These are phyloP conservation scores for Chlorokybus atmophyticus DNA, from an alignment of 139 green algal species.

Conservation along the genomic window DNA sequence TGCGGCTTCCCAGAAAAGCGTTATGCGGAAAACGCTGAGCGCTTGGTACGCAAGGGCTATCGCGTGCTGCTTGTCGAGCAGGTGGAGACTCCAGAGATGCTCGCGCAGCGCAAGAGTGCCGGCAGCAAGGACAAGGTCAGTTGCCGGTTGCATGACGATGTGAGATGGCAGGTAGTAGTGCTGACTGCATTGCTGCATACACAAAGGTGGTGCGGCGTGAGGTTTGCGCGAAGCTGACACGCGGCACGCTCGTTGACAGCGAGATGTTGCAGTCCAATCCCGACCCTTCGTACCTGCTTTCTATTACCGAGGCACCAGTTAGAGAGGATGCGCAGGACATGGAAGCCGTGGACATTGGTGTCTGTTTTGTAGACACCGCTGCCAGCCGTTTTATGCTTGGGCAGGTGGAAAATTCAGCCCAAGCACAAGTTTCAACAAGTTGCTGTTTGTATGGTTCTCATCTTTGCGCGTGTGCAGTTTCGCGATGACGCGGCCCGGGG, in stretches of 20 bases:
- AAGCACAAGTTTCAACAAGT: not conserved
- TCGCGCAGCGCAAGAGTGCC: constrained; percentile 56
- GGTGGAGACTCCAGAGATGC: constrained; percentile 80
- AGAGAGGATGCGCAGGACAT: constrained; percentile 3
- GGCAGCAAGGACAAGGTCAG: constrained; percentile 42
- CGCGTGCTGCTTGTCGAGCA: constrained; percentile 91
- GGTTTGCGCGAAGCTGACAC: constrained; percentile 69
- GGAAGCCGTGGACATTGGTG: constrained; percentile 13
- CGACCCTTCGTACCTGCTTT: constrained; percentile 32
- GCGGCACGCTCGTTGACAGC: constrained; percentile 72
- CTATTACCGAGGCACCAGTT: constrained; percentile 36
- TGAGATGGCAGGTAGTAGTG: too few relatives aligned
- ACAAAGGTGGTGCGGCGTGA: constrained; percentile 21
- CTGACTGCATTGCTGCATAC: too few relatives aligned
- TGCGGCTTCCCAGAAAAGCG: constrained; percentile 76
- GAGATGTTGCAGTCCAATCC: constrained; percentile 51
- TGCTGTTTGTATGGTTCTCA: not conserved
- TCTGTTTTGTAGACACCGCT: constrained; percentile 57
- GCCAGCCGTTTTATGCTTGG: constrained; percentile 51
- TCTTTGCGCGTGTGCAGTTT: constrained; percentile 9
- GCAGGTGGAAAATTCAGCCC: too few relatives aligned
- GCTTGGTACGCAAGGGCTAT: constrained; percentile 65
- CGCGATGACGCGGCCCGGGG: constrained; percentile 39
- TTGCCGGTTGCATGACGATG: too few relatives aligned
- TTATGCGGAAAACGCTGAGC: constrained; percentile 68